Base-by-base conservation (phyloP, 352 stramenopile genomes). In the Pythium apleroticum region DNA sequence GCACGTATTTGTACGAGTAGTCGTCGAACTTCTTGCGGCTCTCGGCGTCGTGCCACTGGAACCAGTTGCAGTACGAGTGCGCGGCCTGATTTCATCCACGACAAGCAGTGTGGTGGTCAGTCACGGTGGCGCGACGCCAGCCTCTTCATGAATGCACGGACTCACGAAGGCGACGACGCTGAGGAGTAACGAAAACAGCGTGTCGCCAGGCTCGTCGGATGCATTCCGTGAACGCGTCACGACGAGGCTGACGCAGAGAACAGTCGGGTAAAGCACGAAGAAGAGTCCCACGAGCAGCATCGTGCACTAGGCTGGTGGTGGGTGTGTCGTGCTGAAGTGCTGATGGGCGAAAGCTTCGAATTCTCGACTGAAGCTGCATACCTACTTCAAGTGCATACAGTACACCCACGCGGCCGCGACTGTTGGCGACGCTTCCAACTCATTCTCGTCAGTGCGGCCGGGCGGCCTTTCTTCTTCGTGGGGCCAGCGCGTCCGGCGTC, bases 1-100 rank as follows among this genome's bases (percentile, higher is more conserved):
- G 52, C 46, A 77, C 53, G 59, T 82, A 78, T 74, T 88, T 84
- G 68, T 87, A 56, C 24, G 79, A 88, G 60, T 80, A 74, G 57
- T 83, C 75, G 19, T 77, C 52, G 27, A 71, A 63, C 19, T 61
- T 46, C 49, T 78, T 46, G 25, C 77, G 75, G 41, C 68, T 86
- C 43, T 73, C 35, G 11, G 80, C 56, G 15, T 89, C 78, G 4
- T 62, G 80, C 27, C 67, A 52, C 49, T 84, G 69, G 65, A 80
- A 88, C 78, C 76, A 89, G 65, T 87, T 75, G 57, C 76, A 84
- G 41, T 78, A 68, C 49, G 60, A 57, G 30, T 46, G 46, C 41
- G 19, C 60, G 39, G 17, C 39, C 53, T 52, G 45, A 19, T 10
- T 22, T 37, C 7, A 55, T 12, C 27, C 20, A 37, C 17, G 33